Base-by-base conservation (phyloP, 345 rosid species). In the Physaria fendleri region DNA sequence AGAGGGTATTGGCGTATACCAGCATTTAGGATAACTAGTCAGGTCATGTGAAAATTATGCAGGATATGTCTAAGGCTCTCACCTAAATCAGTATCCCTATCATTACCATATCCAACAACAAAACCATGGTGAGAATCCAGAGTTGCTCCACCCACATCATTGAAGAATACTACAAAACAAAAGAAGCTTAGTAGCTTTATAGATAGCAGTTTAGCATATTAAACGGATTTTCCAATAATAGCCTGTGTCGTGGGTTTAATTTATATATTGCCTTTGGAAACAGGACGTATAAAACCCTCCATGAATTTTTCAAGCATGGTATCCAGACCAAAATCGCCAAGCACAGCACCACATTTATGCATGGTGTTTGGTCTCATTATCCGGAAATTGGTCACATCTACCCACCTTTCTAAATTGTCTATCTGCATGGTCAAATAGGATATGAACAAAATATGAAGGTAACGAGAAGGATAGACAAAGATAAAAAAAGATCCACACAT, bases 61-160 rank as follows among this genome's bases (percentile, higher is more conserved):
- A 28, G 34, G 24, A 8, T 30, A 24, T n/a, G n/a, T 28, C 11
- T 25, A 41, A 8, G 68, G 68, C 51, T 70, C 79, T 32, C 69
- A 90, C 95, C 93, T 17, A 85, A 81, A 56, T 82, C 95, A 54
- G 76, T 5, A 66, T 87, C 89, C 69, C 81, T 77, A 41, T 82
- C 79, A 22, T 72, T 57, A 38, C 93, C 93, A 74, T 87, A 79
- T 64, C 87, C 87, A 62, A 85, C 87, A 72, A 85, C 73, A 63
- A 80, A 87, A 46, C 97, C 95, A 70, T 82, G 86, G 68, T 90
- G 94, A 71, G 87, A 85, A 78, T 87, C 94, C 74, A 90, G 57
- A 1, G 81, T 75, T 51, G 75, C 66, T 27, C 84, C 90, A 46
- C 87, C 82, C 76, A 79, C 84, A 8, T 87, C 89, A 25, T 79